A percentile compares a stretch with the other conserved stretches of the same genome.
These are phyloP conservation scores for Somion occarium DNA, from an alignment of 1,284 basidiomycete genomes.

Conservation along the genomic window DNA sequence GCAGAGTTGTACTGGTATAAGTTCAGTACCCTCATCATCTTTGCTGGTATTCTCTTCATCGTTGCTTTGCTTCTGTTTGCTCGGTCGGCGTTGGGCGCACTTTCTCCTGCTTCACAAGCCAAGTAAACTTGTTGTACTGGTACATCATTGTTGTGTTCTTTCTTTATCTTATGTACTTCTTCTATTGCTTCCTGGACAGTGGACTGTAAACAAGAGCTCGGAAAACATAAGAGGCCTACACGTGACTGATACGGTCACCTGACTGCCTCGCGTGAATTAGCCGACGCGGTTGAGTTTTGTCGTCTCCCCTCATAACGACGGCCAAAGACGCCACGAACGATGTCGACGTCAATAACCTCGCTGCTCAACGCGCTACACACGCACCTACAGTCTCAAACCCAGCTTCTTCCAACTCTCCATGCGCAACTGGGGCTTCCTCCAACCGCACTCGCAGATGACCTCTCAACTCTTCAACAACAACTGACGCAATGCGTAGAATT, in stretches of 20 bases:
- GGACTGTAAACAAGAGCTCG: too few species aligned
- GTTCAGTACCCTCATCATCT: constrained; percentile 22
- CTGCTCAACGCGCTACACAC: constrained; percentile 73
- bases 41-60: constrained; percentile 14
- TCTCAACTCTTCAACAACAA: constrained; percentile 57
- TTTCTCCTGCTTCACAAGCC: constrained; percentile 7
- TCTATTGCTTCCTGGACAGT: too few species aligned
- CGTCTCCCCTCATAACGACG: constrained; percentile 4
- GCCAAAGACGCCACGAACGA: too few species aligned
- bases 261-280: background rate
- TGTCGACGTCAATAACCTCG: constrained; percentile 39
- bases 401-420: constrained; percentile 70
- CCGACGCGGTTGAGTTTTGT: background rate
- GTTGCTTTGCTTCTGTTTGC: constrained; percentile 10
- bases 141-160: background rate
- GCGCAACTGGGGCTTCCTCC: constrained; percentile 64
- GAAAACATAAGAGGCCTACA: too few species aligned
- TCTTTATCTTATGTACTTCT: constrained; percentile 1
- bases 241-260: background rate
- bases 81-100: constrained; percentile 9
- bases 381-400: constrained; percentile 71
- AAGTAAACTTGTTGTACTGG: constrained; percentile 6
- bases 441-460: constrained; percentile 71
- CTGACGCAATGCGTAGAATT: constrained; percentile 66
- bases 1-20: constrained; percentile 31